phyloP scores from a whole-genome alignment of 2,329 filamentous ascomycete genomes.

The Stagonosporopsis rhizophila region DNA sequence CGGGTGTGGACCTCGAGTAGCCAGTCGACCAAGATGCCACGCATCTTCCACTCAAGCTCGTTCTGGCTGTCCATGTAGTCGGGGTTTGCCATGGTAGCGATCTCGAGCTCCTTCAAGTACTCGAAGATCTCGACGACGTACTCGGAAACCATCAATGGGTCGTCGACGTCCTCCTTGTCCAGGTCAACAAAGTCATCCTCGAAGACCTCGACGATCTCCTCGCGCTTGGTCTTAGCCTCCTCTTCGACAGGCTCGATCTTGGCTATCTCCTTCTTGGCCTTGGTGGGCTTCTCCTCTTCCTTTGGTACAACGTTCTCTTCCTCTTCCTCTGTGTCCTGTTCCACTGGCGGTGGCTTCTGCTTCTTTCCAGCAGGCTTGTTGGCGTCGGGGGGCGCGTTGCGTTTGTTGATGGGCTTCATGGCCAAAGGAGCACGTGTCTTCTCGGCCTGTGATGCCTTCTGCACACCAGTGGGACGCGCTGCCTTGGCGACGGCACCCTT shows the following conservation, averaged over 20 bases:
- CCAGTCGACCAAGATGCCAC: slow-evolving; percentile 97
- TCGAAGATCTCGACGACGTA: slow-evolving; percentile 98
- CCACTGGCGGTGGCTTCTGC: slow-evolving; percentile 62
- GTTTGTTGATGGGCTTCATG: slow-evolving; percentile 8
- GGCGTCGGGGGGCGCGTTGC: slow-evolving; percentile 72
- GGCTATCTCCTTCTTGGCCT: slow-evolving; percentile 61
- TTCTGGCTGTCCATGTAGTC: slow-evolving; percentile 95
- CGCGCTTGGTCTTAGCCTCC: slow-evolving; percentile 22
- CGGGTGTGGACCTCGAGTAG: slow-evolving; percentile 97
- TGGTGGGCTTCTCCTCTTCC: slow-evolving; percentile 58
- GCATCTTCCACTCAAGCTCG: slow-evolving; percentile 98
- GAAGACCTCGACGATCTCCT: slow-evolving; percentile 35
- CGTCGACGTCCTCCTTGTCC: slow-evolving; percentile 86
- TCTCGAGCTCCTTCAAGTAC: slow-evolving; percentile 87
- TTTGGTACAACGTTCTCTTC: slow-evolving; percentile 44
- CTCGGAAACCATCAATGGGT: slow-evolving; percentile 97
- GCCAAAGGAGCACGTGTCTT: background rate
- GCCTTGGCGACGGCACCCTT: slow-evolving; percentile 72
- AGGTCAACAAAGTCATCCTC: slow-evolving; percentile 62
- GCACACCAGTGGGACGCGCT: slow-evolving; percentile 78
- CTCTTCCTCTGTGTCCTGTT: slow-evolving; percentile 40
- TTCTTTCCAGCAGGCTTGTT: slow-evolving; percentile 70
- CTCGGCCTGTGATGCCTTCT: slow-evolving; percentile 69
- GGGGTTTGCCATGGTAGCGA: slow-evolving; percentile 81
- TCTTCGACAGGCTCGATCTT: slow-evolving; percentile 46